Percentiles rank a stretch among this genome's conserved stretches.
Evolutionary conservation across 1,284 basidiomycete species (phyloP).

Genomic region (Cryptococcus sp.): DNA sequence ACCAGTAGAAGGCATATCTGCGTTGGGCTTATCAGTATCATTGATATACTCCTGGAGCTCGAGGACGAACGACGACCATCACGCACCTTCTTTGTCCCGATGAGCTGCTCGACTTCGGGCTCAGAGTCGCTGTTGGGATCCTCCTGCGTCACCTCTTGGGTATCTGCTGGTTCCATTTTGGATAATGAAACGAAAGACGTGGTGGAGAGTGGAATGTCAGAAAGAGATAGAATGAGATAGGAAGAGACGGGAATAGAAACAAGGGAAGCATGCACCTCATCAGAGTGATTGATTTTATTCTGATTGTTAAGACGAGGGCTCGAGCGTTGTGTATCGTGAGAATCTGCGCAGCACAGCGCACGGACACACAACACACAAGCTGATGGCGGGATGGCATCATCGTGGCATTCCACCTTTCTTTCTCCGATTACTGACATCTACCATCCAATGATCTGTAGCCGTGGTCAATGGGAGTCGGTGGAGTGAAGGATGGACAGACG

Average conservation of each 20-base stretch:
- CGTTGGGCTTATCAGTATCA: not conserved
- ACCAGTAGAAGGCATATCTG: no score
- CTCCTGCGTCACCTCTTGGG: no score
- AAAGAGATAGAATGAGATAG: not conserved
- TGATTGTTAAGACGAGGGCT: no score
- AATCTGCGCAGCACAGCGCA: not conserved
- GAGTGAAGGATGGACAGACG: no score
- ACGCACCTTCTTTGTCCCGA: constrained; percentile 47
- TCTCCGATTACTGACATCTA: no score
- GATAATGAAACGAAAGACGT: not conserved
- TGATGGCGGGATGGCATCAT: no score
- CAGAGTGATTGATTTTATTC: not conserved
- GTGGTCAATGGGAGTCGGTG: no score
- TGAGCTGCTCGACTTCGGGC: constrained; percentile 52
- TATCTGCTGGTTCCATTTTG: no score
- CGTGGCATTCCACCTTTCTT: no score
- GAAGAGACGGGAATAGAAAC: not conserved
- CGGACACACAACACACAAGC: no score
- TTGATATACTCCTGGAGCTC: not conserved
- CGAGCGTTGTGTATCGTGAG: not conserved
- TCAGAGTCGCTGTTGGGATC: constrained; percentile 44
- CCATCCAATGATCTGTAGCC: no score
- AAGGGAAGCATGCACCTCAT: not conserved
- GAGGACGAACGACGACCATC: not conserved
- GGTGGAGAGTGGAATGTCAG: not conserved